Conservation (phyloP, 2,329 filamentous ascomycete genomes). For the Leptographium radiaticola region DNA sequence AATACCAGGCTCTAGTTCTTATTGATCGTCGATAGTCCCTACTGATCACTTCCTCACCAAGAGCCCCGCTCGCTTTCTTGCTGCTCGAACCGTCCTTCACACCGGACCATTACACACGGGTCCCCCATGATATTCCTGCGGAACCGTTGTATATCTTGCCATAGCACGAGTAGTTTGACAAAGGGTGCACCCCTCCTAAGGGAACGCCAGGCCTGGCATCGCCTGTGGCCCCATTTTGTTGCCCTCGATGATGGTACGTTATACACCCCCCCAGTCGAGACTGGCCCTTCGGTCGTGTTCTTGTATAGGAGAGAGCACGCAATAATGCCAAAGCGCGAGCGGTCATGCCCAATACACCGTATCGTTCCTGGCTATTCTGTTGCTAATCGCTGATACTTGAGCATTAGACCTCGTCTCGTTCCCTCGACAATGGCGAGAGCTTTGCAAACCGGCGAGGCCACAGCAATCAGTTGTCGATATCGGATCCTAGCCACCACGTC, state of each 20-base stretch:
- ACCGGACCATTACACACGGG: no score
- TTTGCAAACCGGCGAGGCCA: constrained; percentile 47
- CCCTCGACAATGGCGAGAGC: constrained; percentile 42
- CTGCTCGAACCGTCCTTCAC: no score
- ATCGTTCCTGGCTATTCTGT: neutral
- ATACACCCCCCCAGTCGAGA: neutral
- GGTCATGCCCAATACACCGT: no score
- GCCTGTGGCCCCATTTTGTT: constrained; percentile 5
- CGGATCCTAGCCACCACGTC: constrained; percentile 85
- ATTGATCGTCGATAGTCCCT: no score
- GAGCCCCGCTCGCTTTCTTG: no score
- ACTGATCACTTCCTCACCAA: no score
- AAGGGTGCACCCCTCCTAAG: neutral
- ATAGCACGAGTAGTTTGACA: neutral
- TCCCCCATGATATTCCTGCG: neutral
- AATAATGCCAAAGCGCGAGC: no score
- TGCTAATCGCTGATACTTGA: neutral
- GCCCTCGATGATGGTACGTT: constrained; percentile 13
- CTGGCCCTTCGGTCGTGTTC: neutral
- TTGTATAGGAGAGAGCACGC: no score
- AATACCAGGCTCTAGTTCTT: no score
- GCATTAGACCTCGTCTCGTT: constrained; percentile 42
- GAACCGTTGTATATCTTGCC: neutral
- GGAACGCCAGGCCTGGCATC: constrained; percentile 10
- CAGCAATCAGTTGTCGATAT: constrained; percentile 51